Percentiles rank a stretch among this genome's conserved stretches.
These are phyloP conservation scores for Leishmania aethiopica DNA, from an alignment of 208 protist species.

Conservation along the genomic window DNA sequence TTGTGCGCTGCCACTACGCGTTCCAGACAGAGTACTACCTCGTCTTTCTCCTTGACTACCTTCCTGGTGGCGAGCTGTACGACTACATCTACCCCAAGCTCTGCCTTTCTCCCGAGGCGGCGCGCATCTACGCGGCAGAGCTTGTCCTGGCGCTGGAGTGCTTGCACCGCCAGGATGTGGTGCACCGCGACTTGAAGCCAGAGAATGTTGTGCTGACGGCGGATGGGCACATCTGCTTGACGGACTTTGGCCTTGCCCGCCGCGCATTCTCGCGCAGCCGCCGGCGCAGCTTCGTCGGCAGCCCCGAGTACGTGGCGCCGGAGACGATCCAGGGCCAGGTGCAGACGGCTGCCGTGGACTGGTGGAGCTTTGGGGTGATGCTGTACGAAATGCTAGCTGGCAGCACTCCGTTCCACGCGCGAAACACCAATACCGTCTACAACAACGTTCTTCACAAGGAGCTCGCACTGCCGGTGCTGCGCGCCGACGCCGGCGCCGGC, in stretches of 20 bases:
- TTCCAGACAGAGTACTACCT: slow-evolving; percentile 91
- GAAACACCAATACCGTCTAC: slow-evolving; percentile 85
- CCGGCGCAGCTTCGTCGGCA: slow-evolving; percentile 90
- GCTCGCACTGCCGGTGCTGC: slow-evolving; percentile 40
- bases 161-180: slow-evolving; percentile 86
- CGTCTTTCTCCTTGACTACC: slow-evolving; percentile 93
- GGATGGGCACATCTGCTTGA: slow-evolving; percentile 85
- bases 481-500: slow-evolving; percentile 10
- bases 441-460: slow-evolving; percentile 66
- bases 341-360: slow-evolving; percentile 96
- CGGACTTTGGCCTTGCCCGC: slow-evolving; percentile 91
- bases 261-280: slow-evolving; percentile 62
- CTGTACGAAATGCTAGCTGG: slow-evolving; percentile 95
- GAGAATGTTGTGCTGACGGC: slow-evolving; percentile 88
- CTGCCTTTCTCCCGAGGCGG: slow-evolving; percentile 45
- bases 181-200: slow-evolving; percentile 89
- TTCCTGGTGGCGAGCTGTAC: slow-evolving; percentile 95
- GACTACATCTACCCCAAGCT: slow-evolving; percentile 85
- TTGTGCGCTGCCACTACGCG: slow-evolving; percentile 83
- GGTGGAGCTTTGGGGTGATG: slow-evolving; percentile 96
- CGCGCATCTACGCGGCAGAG: slow-evolving; percentile 90
- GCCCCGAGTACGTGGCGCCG: slow-evolving; percentile 89
- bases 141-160: slow-evolving; percentile 89
- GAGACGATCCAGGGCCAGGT: slow-evolving; percentile 88
- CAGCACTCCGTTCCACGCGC: slow-evolving; percentile 92